Evolutionary conservation across 2,329 filamentous ascomycete species (phyloP).

Genomic region (Penicillium fuscoglaucum): DNA sequence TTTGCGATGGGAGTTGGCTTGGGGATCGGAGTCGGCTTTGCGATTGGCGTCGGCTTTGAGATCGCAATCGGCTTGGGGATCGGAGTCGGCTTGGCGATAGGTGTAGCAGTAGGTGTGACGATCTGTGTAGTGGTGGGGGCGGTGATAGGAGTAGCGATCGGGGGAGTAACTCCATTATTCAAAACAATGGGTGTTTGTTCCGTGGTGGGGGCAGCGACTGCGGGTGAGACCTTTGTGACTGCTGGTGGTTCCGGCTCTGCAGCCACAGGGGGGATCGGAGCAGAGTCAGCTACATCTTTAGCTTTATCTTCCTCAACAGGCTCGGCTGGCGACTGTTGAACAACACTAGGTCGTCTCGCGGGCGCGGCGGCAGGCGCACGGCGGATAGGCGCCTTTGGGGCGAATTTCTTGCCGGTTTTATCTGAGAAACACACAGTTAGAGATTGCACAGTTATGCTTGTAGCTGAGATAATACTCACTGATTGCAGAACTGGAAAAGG

Average conservation of each 20-base stretch:
- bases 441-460: background rate
- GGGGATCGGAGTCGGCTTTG: background rate
- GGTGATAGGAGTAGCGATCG: conserved; percentile 24
- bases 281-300: conserved; percentile 5
- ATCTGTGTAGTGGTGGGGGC: background rate
- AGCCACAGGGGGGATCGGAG: background rate
- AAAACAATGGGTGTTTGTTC: conserved; percentile 21
- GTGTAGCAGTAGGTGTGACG: background rate
- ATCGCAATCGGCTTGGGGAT: background rate
- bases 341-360: conserved; percentile 43
- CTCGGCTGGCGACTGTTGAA: conserved; percentile 33
- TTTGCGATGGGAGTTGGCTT: conserved; percentile 1
- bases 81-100: background rate
- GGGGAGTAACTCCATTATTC: conserved; percentile 17
- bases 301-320: conserved; percentile 3
- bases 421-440: conserved; percentile 31
- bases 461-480: conserved; percentile 37
- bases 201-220: conserved; percentile 24
- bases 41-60: background rate
- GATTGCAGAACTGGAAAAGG: conserved; percentile 57
- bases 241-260: conserved; percentile 4
- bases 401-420: conserved; percentile 76
- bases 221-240: background rate
- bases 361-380: conserved; percentile 46
- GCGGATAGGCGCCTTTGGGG: conserved; percentile 66